These are phyloP conservation scores for Sclerotinia subarctica DNA, from an alignment of 2,329 filamentous ascomycete genomes.

Conservation along the genomic window DNA sequence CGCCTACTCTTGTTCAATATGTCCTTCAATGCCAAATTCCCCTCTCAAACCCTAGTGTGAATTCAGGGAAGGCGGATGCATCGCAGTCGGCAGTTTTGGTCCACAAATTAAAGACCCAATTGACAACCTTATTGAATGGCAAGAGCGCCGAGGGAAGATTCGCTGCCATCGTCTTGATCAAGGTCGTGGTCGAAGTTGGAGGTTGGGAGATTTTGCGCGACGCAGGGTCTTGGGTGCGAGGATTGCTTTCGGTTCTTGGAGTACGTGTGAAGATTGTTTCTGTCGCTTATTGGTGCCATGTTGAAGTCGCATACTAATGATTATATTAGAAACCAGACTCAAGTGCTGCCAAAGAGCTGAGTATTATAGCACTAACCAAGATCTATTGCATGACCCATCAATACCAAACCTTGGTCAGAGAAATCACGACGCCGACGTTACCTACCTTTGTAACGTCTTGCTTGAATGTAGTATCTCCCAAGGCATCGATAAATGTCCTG, in stretches of 20 bases:
- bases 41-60: conserved; percentile 61
- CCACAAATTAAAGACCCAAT: conserved; percentile 76
- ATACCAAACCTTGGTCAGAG: conserved; percentile 77
- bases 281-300: conserved; percentile 21
- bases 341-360: conserved; percentile 69
- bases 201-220: conserved; percentile 78
- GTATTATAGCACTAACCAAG: conserved; percentile 72
- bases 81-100: conserved; percentile 68
- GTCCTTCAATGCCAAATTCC: conserved; percentile 55
- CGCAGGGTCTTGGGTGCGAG: conserved; percentile 71
- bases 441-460: conserved; percentile 43
- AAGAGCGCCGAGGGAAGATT: conserved; percentile 72
- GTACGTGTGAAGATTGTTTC: conserved; percentile 42
- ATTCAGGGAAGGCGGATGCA: conserved; percentile 56
- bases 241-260: conserved; percentile 70
- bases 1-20: conserved; percentile 64
- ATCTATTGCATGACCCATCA: conserved; percentile 81
- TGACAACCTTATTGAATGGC: conserved; percentile 75
- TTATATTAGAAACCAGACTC: conserved; percentile 69
- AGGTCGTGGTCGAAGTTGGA: conserved; percentile 76
- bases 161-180: conserved; percentile 73
- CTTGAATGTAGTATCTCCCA: conserved; percentile 59
- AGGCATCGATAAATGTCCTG: conserved; percentile 39
- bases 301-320: background rate
- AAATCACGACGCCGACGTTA: conserved; percentile 51